phyloP scores from a whole-genome alignment of 2,329 filamentous ascomycete genomes.

The Apiospora hydei region DNA sequence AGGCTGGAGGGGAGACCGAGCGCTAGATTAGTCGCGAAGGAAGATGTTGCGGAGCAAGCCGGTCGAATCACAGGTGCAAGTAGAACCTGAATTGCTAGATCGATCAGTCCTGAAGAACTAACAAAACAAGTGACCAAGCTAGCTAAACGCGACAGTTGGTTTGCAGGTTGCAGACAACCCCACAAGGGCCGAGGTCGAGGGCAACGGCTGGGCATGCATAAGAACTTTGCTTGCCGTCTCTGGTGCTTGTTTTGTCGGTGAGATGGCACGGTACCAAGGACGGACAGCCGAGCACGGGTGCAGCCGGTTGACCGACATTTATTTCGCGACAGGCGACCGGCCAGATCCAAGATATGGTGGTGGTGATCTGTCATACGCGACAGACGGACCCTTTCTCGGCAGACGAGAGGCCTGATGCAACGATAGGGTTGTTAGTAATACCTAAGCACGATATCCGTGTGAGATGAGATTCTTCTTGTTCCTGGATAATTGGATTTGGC shows the following conservation, averaged over 20 bases:
- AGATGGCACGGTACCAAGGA: not conserved
- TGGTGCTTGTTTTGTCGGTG: constrained; percentile 18
- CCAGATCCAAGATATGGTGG: not conserved
- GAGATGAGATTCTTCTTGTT: constrained; percentile 20
- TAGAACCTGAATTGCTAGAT: constrained; percentile 4
- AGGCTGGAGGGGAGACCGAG: constrained; percentile 7
- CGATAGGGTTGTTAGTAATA: constrained; percentile 18
- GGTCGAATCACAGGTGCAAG: constrained; percentile 3
- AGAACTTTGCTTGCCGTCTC: not conserved
- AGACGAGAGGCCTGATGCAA: constrained; percentile 9
- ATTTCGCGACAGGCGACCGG: not conserved
- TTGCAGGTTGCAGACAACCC: not conserved
- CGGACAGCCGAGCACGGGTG: not conserved
- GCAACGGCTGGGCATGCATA: constrained; percentile 9
- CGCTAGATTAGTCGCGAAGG: constrained; percentile 19
- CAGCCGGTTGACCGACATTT: constrained; percentile 8
- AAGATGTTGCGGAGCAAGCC: constrained; percentile 1
- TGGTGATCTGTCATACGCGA: not conserved
- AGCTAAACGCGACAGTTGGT: constrained; percentile 12
- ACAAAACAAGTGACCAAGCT: not conserved
- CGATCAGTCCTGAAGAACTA: constrained; percentile 6
- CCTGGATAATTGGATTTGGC: constrained; percentile 19
- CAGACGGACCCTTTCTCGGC: constrained; percentile 11
- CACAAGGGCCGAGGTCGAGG: constrained; percentile 13
- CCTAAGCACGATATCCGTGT: not conserved